Conservation (phyloP, 208 protist genomes). For the Lotmaria passim region DNA sequence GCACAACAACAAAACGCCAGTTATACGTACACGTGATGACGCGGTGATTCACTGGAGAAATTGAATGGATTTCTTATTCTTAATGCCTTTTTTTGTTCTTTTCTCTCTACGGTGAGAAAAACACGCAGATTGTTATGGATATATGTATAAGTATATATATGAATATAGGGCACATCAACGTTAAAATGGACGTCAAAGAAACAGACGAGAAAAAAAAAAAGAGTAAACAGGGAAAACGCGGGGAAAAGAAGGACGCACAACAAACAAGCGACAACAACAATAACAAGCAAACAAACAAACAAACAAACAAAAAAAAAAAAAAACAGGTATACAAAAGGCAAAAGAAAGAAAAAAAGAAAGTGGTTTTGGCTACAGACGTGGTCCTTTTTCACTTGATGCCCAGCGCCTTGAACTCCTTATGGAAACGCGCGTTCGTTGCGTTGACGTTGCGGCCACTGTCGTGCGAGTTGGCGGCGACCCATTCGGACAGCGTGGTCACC, state of each 20-base stretch:
- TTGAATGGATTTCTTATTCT: too few relatives aligned
- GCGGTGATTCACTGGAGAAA: too few relatives aligned
- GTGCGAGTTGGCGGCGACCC: slow-evolving; percentile 1
- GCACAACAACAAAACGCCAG: too few relatives aligned
- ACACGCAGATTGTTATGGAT: too few relatives aligned
- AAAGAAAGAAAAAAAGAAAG: background rate
- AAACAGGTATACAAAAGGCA: background rate
- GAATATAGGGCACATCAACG: background rate
- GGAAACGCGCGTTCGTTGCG: slow-evolving; percentile 14
- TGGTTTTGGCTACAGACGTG: too few relatives aligned
- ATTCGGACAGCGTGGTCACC: slow-evolving; percentile 34
- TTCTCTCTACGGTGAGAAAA: too few relatives aligned
- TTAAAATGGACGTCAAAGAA: too few relatives aligned
- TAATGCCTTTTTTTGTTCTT: too few relatives aligned
- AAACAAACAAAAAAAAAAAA: slow-evolving; percentile 10
- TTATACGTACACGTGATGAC: too few relatives aligned
- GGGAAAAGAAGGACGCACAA: background rate
- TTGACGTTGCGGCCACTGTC: background rate
- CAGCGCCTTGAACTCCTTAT: slow-evolving; percentile 20
- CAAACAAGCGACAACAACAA: background rate
- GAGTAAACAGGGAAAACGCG: background rate
- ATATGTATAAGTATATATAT: background rate
- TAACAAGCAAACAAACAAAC: background rate
- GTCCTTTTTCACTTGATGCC: slow-evolving; percentile 1
- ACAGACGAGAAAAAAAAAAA: background rate